A percentile compares a stretch with the other conserved stretches of the same genome.
phyloP scores from a whole-genome alignment of 352 stramenopile species.

The Globisporangium camurandrum region DNA sequence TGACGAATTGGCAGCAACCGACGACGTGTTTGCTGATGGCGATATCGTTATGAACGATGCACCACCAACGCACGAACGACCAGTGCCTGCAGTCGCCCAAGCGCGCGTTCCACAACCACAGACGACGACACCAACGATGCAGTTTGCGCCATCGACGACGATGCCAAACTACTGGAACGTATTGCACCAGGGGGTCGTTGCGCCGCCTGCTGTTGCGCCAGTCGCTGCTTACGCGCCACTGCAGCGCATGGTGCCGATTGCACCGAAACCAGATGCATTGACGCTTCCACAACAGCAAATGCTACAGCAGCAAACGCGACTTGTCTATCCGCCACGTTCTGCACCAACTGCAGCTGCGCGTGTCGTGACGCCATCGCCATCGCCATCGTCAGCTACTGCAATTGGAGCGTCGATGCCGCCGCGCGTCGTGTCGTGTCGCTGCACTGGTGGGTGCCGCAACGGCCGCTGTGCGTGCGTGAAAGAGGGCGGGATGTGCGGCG shows the following conservation, averaged over 20 bases:
- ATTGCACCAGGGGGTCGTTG: constrained; percentile 51
- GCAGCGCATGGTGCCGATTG: constrained; percentile 69
- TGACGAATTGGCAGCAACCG: constrained; percentile 24
- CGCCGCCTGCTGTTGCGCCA: constrained; percentile 15
- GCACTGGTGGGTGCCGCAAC: constrained; percentile 74
- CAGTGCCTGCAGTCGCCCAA: background rate
- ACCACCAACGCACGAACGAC: background rate
- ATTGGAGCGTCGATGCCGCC: constrained; percentile 14
- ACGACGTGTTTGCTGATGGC: constrained; percentile 25
- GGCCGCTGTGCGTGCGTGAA: constrained; percentile 79
- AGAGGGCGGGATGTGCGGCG: constrained; percentile 69
- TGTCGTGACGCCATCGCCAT: background rate
- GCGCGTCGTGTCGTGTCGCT: constrained; percentile 65
- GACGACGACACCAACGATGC: constrained; percentile 15
- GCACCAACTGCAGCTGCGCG: background rate
- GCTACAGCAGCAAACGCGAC: no score
- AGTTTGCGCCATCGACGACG: constrained; percentile 60
- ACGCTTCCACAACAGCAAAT: no score
- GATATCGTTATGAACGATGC: constrained; percentile 20
- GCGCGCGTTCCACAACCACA: background rate
- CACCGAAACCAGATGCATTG: constrained; percentile 44
- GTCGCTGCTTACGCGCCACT: no score
- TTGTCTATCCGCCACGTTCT: no score
- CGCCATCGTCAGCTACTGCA: background rate
- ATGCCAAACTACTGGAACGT: constrained; percentile 86